phyloP scores from a whole-genome alignment of 2,329 filamentous ascomycete species.

The Alternaria ventricosa region DNA sequence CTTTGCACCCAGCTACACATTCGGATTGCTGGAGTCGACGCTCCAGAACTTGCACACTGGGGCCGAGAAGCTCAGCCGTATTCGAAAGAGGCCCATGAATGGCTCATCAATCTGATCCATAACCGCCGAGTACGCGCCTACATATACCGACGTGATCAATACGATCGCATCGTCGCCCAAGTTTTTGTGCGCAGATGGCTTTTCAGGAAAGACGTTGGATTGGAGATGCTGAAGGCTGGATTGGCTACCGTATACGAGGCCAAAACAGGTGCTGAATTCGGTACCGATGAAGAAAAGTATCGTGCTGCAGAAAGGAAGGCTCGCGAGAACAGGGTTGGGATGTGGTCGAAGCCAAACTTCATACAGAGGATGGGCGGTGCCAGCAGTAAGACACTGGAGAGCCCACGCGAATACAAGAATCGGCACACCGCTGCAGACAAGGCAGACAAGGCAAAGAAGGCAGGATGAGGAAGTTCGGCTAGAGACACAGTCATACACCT shows the following conservation, averaged over 20 bases:
- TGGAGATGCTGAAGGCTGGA: conserved; percentile 86
- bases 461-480: conserved; percentile 13
- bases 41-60: conserved; percentile 92
- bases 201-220: conserved; percentile 78
- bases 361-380: conserved; percentile 56
- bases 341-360: conserved; percentile 69
- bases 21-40: conserved; percentile 89
- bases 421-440: conserved; percentile 56
- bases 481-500: background rate
- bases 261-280: conserved; percentile 88
- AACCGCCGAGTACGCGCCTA: conserved; percentile 79
- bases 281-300: conserved; percentile 68
- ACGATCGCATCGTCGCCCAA: conserved; percentile 86
- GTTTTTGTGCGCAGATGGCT: conserved; percentile 75
- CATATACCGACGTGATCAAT: conserved; percentile 87
- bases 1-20: conserved; percentile 72
- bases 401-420: conserved; percentile 85
- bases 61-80: conserved; percentile 86
- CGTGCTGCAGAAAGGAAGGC: conserved; percentile 66
- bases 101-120: conserved; percentile 76
- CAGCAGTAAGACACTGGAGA: conserved; percentile 68
- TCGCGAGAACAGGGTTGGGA: conserved; percentile 51
- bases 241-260: conserved; percentile 93
- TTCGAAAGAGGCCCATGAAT: conserved; percentile 78
- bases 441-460: conserved; percentile 49